A percentile compares a stretch with the other conserved stretches of the same genome.
These are phyloP conservation scores for Harringtonia lauricola DNA, from an alignment of 2,329 filamentous ascomycete genomes.

Conservation along the genomic window DNA sequence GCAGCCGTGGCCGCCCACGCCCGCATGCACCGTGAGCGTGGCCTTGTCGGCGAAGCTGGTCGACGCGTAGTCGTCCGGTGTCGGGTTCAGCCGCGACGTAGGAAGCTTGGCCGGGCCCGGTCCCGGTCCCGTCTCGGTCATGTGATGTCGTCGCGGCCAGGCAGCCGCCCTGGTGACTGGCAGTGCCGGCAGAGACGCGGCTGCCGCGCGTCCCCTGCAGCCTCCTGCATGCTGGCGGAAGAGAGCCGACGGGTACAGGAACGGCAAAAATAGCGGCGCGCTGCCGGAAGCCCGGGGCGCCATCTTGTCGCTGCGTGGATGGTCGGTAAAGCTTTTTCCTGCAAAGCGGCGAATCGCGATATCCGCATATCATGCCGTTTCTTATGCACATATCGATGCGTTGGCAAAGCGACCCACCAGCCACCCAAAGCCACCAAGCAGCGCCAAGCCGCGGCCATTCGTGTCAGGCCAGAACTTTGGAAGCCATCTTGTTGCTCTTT, in stretches of 20 bases:
- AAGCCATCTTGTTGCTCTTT: too few relatives aligned
- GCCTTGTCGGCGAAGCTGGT: conserved; percentile 84
- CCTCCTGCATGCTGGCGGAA: conserved; percentile 6
- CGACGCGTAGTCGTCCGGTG: conserved; percentile 72
- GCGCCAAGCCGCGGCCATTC: too few relatives aligned
- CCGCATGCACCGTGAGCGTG: conserved; percentile 64
- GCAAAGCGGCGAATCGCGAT: too few relatives aligned
- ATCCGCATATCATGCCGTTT: too few relatives aligned
- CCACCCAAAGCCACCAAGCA: too few relatives aligned
- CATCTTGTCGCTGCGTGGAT: conserved; percentile 19
- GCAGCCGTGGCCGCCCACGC: conserved; percentile 79
- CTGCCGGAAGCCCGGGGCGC: conserved; percentile 27
- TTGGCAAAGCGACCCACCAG: too few relatives aligned
- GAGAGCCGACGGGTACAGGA: conserved; percentile 41
- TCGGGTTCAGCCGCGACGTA: conserved; percentile 61
- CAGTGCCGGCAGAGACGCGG: neutral
- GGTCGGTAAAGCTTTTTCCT: neutral
- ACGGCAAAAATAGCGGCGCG: conserved; percentile 27
- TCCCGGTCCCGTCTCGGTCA: neutral
- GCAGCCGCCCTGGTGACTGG: neutral
- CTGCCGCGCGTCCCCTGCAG: too few relatives aligned
- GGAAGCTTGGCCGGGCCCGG: conserved; percentile 12
- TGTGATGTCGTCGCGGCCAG: neutral
- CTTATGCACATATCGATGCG: too few relatives aligned
- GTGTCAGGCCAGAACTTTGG: too few relatives aligned